Base-by-base conservation (phyloP, 2,329 filamentous ascomycete species). In the Metarhizium rileyi region DNA sequence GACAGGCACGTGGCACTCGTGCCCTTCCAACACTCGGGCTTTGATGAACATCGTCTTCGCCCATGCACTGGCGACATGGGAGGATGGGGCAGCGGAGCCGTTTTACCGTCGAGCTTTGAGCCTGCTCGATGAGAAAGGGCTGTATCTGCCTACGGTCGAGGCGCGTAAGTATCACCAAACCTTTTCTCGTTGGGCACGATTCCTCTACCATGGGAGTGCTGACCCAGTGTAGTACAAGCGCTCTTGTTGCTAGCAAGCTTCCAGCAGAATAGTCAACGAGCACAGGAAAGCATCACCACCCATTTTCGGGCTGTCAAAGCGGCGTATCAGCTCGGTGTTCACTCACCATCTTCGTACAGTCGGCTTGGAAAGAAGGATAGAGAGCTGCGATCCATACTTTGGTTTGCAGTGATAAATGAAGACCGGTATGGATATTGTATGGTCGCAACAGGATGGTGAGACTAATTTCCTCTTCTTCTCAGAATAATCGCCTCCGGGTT, bases 261-360 rank as follows among this genome's bases (percentile, higher is more conserved):
- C 35, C 61, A 66, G 28, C 64, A 67, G 44, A 66, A 65, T 33
- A 65, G 55, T n/a, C 62, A 65, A 43, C 55, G 63, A 3, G 61
- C 63, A 7, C 62, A 63, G 48, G 60, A 63, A 25, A 66, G 63
- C 45, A 58, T 61, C 51, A 57, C 62, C 3, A 59, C 59, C 1
- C 63, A 66, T 44, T 58, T 60, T 1, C 53, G 65, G 2, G 57
- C 59, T 1, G 64, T 67, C 36, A 63, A 63, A 27, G 55, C 61
- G 0, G 54, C 62, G 1, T 66, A 64, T 44, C 63, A 66, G 44
- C 56, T 67, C 2, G 65, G 64, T 5, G 54, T 67, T 22, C 64
- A 67, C 48, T 60, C 63, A 4, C 59, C 58, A 1, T 58, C 58
- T 1, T 56, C 55, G 2, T 64, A 64, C 33, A 55, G 57, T 5